Evolutionary conservation across 2,329 filamentous ascomycete species (phyloP), one percentile per base, ranked within the genome.

Genomic region (Penicillium sp.): DNA sequence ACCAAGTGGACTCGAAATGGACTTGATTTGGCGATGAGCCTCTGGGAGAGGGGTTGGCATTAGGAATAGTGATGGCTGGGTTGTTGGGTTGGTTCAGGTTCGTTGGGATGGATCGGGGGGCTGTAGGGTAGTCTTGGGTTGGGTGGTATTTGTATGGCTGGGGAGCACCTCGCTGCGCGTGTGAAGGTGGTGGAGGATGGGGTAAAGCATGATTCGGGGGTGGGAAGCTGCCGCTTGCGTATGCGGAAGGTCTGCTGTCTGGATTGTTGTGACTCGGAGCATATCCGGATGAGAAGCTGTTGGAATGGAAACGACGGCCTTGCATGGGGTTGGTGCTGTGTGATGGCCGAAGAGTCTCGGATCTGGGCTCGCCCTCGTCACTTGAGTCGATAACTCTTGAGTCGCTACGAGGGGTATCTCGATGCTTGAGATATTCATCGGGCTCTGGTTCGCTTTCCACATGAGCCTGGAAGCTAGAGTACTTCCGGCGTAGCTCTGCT

Each of bases 391-490:
- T 44, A 19, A 36, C 45, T 36, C 19, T 50, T 8, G 51, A 19
- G 9, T 56, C 52, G 16, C 33, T 42, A 25, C 19, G 50, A 45
- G 28, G 37, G 1, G 37, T 57, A 55, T 50, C 62, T 26, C 37
- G 44, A 28, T 36, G 42, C 54, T 38, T 38, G 35, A 22, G 55
- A 49, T 47, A 16, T 33, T 57, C 62, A 46, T 57, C 66, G 52
- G 57, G 60, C 54, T 59, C 72, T 7, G 65, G 54, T 28, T 75
- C 73, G 41, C 67, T 75, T 52, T 71, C 70, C 12, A 74, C 70
- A 17, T 62, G 67, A n/a, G 73, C 69, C 56, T 75, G 73, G 50
- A 70, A 72, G 16, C 55, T 59, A 7, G 68, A 69, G 51, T 73
- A 75, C 46, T 64, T 49, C 25, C 67, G 68, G n/a, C 70, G 67